These are phyloP conservation scores for Candida broadrunensis DNA, from an alignment of 805 yeast species.

Conservation along the genomic window DNA sequence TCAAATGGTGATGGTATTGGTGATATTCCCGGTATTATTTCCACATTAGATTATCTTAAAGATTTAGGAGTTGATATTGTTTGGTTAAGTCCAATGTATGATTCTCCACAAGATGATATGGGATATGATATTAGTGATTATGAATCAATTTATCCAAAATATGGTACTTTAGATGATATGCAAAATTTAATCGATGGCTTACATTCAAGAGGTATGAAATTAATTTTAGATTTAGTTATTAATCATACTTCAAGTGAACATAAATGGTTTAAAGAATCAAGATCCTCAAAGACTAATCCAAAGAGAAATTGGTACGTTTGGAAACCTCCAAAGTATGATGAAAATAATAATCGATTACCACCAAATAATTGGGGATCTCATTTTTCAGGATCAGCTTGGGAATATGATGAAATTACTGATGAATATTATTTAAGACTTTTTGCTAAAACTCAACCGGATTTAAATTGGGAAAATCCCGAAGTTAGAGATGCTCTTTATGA, in stretches of 20 bases:
- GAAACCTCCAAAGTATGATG: constrained; percentile 48
- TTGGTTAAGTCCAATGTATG: constrained; percentile 59
- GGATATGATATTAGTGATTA: constrained; percentile 60
- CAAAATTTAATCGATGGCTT: constrained; percentile 44
- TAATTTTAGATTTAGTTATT: constrained; percentile 55
- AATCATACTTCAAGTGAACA: constrained; percentile 58
- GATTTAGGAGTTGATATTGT: constrained; percentile 48
- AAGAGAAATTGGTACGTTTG: constrained; percentile 64
- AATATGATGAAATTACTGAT: constrained; percentile 49
- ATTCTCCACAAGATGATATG: constrained; percentile 60
- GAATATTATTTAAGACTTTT: constrained; percentile 55
- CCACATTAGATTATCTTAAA: constrained; percentile 51
- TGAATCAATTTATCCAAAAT: constrained; percentile 47
- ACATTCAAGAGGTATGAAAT: constrained; percentile 48
- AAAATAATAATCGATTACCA: constrained; percentile 46
- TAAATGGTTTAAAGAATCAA: constrained; percentile 56
- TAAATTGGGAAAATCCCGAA: constrained; percentile 57
- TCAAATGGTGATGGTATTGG: constrained; percentile 60
- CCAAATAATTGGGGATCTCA: constrained; percentile 57
- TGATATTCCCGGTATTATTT: constrained; percentile 52
- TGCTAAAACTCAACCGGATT: constrained; percentile 56
- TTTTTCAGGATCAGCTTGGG: constrained; percentile 58
- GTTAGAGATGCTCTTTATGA: constrained; percentile 40
- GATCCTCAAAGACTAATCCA: constrained; percentile 48
- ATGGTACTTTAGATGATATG: constrained; percentile 55